Evolutionary conservation across 306 rosid species (phyloP).

Genomic region (Rosa chinensis): DNA sequence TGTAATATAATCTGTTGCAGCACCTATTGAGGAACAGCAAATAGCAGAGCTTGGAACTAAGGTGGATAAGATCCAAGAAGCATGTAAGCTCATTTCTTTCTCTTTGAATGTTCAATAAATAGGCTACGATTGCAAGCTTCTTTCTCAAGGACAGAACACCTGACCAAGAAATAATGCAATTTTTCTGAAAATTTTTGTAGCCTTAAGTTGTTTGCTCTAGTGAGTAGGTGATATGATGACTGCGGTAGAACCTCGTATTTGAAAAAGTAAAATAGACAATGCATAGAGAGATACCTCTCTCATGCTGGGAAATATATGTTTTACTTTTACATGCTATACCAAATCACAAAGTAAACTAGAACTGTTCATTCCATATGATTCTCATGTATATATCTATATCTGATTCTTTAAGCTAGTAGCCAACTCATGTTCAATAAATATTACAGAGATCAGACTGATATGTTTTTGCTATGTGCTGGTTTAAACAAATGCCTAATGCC

Average conservation of each 20-base stretch:
- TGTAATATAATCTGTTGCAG: slow-evolving; percentile 47
- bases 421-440: neutral
- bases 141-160: neutral
- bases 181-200: neutral
- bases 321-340: slow-evolving; percentile 9
- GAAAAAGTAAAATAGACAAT: slow-evolving; percentile 4
- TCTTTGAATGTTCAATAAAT: slow-evolving; percentile 7
- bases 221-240: slow-evolving; percentile 8
- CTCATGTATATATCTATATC: slow-evolving; percentile 18
- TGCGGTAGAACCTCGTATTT: neutral
- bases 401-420: neutral
- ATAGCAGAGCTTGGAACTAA: slow-evolving; percentile 57
- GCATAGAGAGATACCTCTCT: neutral
- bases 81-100: slow-evolving; percentile 60
- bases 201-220: neutral
- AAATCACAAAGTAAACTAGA: slow-evolving; percentile 7
- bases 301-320: slow-evolving; percentile 7
- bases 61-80: slow-evolving; percentile 72
- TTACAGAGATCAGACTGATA: neutral
- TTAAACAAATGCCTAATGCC: slow-evolving; percentile 33
- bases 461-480: slow-evolving; percentile 23
- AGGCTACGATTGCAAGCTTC: neutral
- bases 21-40: slow-evolving; percentile 65
- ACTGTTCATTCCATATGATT: slow-evolving; percentile 24
- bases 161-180: neutral